Percentiles rank a stretch among this genome's conserved stretches.
These are phyloP conservation scores for Thalassiosira hispida DNA, from an alignment of 352 stramenopile genomes.

Conservation along the genomic window DNA sequence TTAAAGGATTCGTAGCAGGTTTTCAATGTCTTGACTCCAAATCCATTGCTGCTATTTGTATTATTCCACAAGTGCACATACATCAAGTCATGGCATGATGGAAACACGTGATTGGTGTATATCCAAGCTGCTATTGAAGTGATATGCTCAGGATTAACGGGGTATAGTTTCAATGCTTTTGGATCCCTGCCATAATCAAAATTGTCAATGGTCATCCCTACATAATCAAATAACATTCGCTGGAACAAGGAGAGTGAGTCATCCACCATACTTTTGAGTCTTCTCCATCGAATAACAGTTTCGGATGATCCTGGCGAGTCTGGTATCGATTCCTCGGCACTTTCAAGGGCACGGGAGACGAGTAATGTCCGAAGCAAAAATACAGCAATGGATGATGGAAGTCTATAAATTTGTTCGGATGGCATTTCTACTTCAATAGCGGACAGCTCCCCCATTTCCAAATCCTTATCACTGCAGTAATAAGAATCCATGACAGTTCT, in stretches of 20 bases:
- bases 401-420: background rate
- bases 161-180: background rate
- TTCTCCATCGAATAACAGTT: slow-evolving; percentile 30
- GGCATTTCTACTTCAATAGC: background rate
- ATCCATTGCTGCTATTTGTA: background rate
- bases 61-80: slow-evolving; percentile 1
- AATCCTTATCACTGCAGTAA: slow-evolving; percentile 23
- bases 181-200: background rate
- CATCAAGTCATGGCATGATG: slow-evolving; percentile 18
- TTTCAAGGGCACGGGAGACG: slow-evolving; percentile 18
- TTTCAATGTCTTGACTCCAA: slow-evolving; percentile 7
- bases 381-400: slow-evolving; percentile 29
- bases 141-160: slow-evolving; percentile 7
- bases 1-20: slow-evolving; percentile 29
- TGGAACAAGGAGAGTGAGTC: slow-evolving; percentile 25
- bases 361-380: slow-evolving; percentile 39
- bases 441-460: slow-evolving; percentile 6
- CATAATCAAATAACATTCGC: slow-evolving; percentile 23
- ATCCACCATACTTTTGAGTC: slow-evolving; percentile 47
- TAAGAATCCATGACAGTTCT: slow-evolving; percentile 44
- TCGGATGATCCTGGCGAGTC: slow-evolving; percentile 8
- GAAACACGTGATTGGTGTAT: slow-evolving; percentile 31
- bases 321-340: slow-evolving; percentile 20
- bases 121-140: slow-evolving; percentile 25
- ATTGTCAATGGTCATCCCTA: slow-evolving; percentile 13